A percentile compares a stretch with the other conserved stretches of the same genome.
phyloP scores from a whole-genome alignment of 345 rosid species.

The Brassica incana region DNA sequence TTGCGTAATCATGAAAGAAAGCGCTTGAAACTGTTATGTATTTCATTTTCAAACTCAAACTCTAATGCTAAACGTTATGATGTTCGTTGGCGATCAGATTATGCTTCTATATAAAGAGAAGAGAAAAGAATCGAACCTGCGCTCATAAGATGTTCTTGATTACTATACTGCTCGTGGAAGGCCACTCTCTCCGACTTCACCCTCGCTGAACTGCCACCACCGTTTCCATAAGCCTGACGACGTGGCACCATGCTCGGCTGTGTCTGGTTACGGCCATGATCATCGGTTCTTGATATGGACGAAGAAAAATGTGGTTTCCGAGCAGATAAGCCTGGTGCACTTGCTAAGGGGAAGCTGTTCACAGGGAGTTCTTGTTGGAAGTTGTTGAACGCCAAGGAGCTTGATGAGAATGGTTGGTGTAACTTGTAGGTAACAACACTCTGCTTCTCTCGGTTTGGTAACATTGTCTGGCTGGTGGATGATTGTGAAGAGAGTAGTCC shows the following conservation, averaged over 20 bases:
- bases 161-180: slow-evolving; percentile 56
- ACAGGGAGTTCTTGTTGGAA: slow-evolving; percentile 48
- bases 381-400: slow-evolving; percentile 38
- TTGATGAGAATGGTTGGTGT: slow-evolving; percentile 37
- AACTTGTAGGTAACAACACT: slow-evolving; percentile 43
- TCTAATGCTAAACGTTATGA: neutral
- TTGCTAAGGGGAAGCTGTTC: slow-evolving; percentile 60
- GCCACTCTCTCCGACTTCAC: slow-evolving; percentile 63
- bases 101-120: neutral
- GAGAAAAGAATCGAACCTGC: slow-evolving; percentile 45
- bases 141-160: slow-evolving; percentile 52
- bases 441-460: slow-evolving; percentile 61
- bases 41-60: neutral
- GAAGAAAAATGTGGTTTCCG: slow-evolving; percentile 34
- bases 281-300: slow-evolving; percentile 32
- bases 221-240: slow-evolving; percentile 14
- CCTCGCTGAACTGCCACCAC: slow-evolving; percentile 37
- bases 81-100: neutral
- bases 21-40: neutral
- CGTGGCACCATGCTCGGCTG: neutral
- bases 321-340: slow-evolving; percentile 52
- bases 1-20: neutral
- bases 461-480: slow-evolving; percentile 54
- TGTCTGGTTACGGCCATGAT: slow-evolving; percentile 17
- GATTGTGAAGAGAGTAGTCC: slow-evolving; percentile 35